Evolutionary conservation across 805 yeast species (phyloP).

Genomic region (Metschnikowia noctiluminum): DNA sequence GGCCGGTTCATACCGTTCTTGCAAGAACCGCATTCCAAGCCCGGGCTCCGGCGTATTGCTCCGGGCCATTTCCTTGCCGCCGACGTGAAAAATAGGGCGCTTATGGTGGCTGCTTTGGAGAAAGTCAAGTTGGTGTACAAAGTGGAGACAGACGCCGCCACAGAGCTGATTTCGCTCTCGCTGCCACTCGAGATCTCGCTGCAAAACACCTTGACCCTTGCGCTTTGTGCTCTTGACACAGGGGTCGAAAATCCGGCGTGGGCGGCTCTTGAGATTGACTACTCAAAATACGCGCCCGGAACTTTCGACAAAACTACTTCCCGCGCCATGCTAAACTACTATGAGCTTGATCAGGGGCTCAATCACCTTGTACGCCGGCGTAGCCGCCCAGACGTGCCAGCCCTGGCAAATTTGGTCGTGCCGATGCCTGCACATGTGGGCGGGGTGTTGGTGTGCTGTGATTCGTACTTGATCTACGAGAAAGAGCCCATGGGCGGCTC

Average conservation of each 20-base stretch:
- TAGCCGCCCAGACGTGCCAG: constrained; percentile 18
- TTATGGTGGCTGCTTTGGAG: constrained; percentile 71
- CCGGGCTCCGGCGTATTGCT: constrained; percentile 68
- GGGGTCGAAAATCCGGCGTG: constrained; percentile 82
- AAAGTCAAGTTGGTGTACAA: constrained; percentile 69
- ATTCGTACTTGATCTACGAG: constrained; percentile 52
- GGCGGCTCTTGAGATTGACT: constrained; percentile 71
- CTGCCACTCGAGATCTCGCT: constrained; percentile 73
- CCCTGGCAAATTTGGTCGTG: constrained; percentile 50
- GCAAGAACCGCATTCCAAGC: constrained; percentile 68
- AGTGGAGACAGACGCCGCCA: constrained; percentile 41
- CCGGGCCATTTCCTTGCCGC: constrained; percentile 73
- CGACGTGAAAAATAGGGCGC: constrained; percentile 71
- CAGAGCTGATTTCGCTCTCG: constrained; percentile 47
- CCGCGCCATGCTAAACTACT: constrained; percentile 49
- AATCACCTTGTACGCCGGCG: constrained; percentile 62
- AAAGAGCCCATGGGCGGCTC: constrained; percentile 27
- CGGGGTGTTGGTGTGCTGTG: constrained; percentile 65
- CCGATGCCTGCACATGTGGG: constrained; percentile 70
- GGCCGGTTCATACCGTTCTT: constrained; percentile 42
- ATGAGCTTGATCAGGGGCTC: constrained; percentile 82
- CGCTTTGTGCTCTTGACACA: constrained; percentile 61
- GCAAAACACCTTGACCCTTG: constrained; percentile 49
- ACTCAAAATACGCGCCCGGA: constrained; percentile 30
- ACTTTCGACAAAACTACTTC: constrained; percentile 10